Evolutionary conservation across 768 basidiomycete genomes (phyloP).

Genomic region (Dentipellis sp.): DNA sequence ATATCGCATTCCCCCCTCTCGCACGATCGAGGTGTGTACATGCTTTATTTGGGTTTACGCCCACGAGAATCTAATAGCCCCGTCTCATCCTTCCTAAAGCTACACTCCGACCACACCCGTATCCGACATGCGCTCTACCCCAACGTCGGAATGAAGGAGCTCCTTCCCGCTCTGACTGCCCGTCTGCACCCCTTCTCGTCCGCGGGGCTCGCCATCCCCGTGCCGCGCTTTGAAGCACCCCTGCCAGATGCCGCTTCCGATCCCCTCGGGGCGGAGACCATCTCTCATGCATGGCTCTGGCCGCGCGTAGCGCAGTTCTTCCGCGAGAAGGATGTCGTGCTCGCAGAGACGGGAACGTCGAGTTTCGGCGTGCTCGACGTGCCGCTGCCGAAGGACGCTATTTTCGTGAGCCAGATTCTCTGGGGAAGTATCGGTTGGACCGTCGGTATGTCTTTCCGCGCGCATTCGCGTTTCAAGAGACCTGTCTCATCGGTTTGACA

Average conservation of each 20-base stretch:
- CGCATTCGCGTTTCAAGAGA: not conserved
- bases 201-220: constrained; percentile 31
- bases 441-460: constrained; percentile 21
- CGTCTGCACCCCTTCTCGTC: constrained; percentile 35
- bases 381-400: constrained; percentile 59
- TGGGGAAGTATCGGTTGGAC: constrained; percentile 95
- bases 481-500: not conserved
- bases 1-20: constrained; percentile 50
- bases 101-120: constrained; percentile 67
- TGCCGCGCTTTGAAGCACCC: constrained; percentile 27
- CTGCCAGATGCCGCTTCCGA: constrained; percentile 41
- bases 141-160: constrained; percentile 64
- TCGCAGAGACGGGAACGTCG: constrained; percentile 86
- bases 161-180: constrained; percentile 64
- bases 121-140: constrained; percentile 57
- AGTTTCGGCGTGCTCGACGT: constrained; percentile 82
- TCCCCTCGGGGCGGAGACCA: constrained; percentile 27
- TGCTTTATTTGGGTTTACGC: not conserved
- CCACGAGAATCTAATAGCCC: not conserved
- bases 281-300: constrained; percentile 83
- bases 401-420: constrained; percentile 68
- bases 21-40: constrained; percentile 50
- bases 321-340: constrained; percentile 59
- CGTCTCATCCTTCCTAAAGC: constrained; percentile 26
- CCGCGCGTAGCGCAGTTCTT: constrained; percentile 70